Evolutionary conservation across 768 basidiomycete genomes (phyloP).

Genomic region (Scleroderma citrinum): DNA sequence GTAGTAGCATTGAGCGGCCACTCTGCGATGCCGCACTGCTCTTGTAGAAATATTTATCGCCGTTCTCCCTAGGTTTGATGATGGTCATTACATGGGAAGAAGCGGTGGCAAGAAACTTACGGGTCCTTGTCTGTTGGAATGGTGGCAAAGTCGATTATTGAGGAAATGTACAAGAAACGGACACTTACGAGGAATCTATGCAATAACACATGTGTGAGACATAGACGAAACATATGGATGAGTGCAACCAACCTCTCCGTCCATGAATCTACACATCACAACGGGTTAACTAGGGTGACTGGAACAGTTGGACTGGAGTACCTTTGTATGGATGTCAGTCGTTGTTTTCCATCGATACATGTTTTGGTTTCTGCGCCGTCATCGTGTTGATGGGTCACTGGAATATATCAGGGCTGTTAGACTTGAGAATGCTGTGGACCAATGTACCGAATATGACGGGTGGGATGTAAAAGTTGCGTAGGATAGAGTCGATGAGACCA

Average conservation of each 20-base stretch:
- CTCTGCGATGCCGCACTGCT: slow-evolving; percentile 5
- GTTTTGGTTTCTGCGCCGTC: slow-evolving; percentile 64
- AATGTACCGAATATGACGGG: slow-evolving; percentile 75
- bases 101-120: slow-evolving; percentile 29
- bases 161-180: not conserved
- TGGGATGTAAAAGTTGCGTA: slow-evolving; percentile 76
- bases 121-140: slow-evolving; percentile 34
- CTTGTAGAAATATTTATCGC: slow-evolving; percentile 53
- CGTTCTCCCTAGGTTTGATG: slow-evolving; percentile 3
- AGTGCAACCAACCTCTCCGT: slow-evolving; percentile 50
- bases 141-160: not conserved
- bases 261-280: slow-evolving; percentile 48
- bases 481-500: slow-evolving; percentile 69
- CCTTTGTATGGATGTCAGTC: slow-evolving; percentile 69
- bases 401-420: not conserved
- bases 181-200: slow-evolving; percentile 52
- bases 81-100: not conserved
- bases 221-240: not conserved
- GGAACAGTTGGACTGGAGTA: slow-evolving; percentile 24
- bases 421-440: slow-evolving; percentile 4
- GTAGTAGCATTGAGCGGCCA: slow-evolving; percentile 34
- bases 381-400: slow-evolving; percentile 45
- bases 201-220: slow-evolving; percentile 4
- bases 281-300: not conserved
- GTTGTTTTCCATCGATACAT: slow-evolving; percentile 79